Conservation (phyloP, 2,329 filamentous ascomycete species). For the Elsinoe arachidis region DNA sequence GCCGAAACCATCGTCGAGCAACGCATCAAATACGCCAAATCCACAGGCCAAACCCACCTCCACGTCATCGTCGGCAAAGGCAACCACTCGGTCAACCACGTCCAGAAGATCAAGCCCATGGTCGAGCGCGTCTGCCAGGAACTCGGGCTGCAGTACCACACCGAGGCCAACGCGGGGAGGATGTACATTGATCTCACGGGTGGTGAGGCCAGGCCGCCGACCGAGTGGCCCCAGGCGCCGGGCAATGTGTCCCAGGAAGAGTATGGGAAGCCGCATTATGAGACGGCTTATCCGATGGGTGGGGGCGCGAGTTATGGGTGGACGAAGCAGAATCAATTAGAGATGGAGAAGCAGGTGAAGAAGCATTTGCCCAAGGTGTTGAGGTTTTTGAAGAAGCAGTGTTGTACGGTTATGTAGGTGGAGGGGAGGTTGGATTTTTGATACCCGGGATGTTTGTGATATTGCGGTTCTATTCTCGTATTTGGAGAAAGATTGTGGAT, state of each 20-base stretch:
- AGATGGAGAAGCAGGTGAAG: constrained; percentile 52
- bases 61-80: constrained; percentile 96
- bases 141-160: constrained; percentile 70
- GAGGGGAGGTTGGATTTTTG: not conserved
- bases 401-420: constrained; percentile 66
- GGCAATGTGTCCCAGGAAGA: constrained; percentile 38
- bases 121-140: constrained; percentile 82
- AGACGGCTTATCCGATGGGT: constrained; percentile 32
- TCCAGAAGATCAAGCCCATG: constrained; percentile 93
- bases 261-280: constrained; percentile 34
- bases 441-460: constrained; percentile 3
- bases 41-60: constrained; percentile 67
- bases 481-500: no score
- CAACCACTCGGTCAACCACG: constrained; percentile 70
- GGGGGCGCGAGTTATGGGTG: constrained; percentile 30
- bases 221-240: constrained; percentile 27
- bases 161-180: constrained; percentile 80
- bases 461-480: not conserved
- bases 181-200: constrained; percentile 84
- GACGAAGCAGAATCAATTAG: constrained; percentile 41
- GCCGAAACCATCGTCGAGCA: constrained; percentile 83
- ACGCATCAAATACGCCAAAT: constrained; percentile 69
- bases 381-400: constrained; percentile 53
- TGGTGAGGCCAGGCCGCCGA: constrained; percentile 48
- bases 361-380: constrained; percentile 53